These are phyloP conservation scores for Grosmannia clavigera DNA, from an alignment of 2,329 filamentous ascomycete genomes.

Conservation along the genomic window DNA sequence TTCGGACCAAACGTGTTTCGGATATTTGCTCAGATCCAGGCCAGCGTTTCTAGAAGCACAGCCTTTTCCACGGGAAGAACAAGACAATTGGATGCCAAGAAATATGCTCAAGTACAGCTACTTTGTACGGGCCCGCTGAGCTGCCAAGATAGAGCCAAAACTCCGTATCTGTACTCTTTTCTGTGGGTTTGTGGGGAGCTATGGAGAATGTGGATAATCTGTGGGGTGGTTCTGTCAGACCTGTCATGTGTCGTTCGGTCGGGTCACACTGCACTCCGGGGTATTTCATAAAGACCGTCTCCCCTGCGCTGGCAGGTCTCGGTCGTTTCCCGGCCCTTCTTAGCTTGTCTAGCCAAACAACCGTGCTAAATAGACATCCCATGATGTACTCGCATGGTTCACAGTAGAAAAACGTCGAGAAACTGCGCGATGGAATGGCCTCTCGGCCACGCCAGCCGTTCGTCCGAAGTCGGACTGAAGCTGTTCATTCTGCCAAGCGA, in stretches of 20 bases:
- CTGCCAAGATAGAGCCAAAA: background rate
- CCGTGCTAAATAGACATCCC: background rate
- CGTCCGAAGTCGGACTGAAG: too few relatives aligned
- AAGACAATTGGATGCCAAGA: background rate
- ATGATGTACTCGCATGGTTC: background rate
- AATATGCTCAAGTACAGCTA: background rate
- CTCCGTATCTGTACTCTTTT: too few relatives aligned
- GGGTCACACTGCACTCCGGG: background rate
- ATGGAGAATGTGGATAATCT: background rate
- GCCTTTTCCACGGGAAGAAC: background rate
- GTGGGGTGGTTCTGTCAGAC: background rate
- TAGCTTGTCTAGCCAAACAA: background rate
- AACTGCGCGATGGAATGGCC: background rate
- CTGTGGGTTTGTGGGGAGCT: background rate
- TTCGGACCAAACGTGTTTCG: too few relatives aligned
- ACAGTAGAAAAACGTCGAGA: background rate
- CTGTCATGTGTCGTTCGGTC: background rate
- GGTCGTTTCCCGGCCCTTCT: background rate
- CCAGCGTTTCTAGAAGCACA: background rate
- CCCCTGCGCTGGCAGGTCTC: background rate
- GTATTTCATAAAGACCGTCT: background rate
- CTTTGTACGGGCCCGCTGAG: too few relatives aligned
- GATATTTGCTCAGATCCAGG: too few relatives aligned
- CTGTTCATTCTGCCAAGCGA: too few relatives aligned
- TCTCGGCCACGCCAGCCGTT: background rate